Conservation (phyloP, 257 asterid genomes). For the Ligustrum vulgare region DNA sequence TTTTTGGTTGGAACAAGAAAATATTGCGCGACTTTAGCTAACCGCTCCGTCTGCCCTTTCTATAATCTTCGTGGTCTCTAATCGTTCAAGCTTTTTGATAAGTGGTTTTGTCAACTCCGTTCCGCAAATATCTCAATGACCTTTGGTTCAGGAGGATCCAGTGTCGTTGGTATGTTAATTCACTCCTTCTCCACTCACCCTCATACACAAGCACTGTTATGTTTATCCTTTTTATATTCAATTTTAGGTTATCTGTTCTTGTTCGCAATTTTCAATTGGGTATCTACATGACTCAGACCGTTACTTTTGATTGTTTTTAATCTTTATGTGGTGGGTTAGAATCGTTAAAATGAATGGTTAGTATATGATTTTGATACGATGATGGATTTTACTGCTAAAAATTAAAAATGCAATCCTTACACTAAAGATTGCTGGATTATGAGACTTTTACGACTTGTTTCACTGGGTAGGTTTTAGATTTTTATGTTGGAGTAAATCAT, state of each 20-base stretch:
- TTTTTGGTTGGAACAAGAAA: background rate
- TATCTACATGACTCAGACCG: background rate
- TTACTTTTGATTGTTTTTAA: background rate
- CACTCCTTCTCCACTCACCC: background rate
- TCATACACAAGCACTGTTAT: background rate
- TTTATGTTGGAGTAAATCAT: background rate
- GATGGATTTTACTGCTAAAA: background rate
- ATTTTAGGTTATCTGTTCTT: background rate
- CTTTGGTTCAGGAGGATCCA: conserved; percentile 37
- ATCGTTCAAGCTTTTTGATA: background rate
- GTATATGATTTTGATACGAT: background rate
- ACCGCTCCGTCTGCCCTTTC: background rate
- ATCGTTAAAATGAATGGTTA: background rate
- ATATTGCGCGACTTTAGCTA: background rate
- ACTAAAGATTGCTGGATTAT: background rate
- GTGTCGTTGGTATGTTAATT: conserved; percentile 30
- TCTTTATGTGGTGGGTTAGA: background rate
- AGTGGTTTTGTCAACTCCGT: background rate
- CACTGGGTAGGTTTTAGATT: background rate
- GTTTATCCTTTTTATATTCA: background rate
- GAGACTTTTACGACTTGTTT: background rate
- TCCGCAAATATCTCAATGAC: conserved; percentile 21
- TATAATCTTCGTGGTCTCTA: background rate
- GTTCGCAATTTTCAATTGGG: background rate
- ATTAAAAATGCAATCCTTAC: background rate